Evolutionary conservation across 2,329 filamentous ascomycete genomes (phyloP).

Genomic region (Trichoderma koningiopsis): DNA sequence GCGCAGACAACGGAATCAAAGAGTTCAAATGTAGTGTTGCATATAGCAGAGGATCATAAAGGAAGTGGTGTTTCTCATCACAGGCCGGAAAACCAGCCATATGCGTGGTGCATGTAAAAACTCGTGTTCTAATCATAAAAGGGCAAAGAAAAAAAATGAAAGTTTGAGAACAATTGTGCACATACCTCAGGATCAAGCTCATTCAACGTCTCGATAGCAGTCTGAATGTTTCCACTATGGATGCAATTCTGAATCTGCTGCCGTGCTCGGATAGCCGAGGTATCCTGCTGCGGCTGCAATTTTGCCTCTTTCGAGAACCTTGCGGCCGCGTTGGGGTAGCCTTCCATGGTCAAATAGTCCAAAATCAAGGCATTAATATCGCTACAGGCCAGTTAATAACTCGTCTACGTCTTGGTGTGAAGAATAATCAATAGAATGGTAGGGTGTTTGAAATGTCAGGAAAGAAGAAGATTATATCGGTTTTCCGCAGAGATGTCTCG

Average conservation of each 20-base stretch:
- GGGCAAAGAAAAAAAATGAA: neutral
- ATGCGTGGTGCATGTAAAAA: conserved; percentile 99
- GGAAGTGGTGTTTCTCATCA: conserved; percentile 84
- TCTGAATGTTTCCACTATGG: conserved; percentile 80
- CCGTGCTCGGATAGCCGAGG: conserved; percentile 72
- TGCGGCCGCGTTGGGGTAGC: conserved; percentile 87
- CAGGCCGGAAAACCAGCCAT: conserved; percentile 70
- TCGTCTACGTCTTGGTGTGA: conserved; percentile 3
- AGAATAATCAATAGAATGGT: neutral
- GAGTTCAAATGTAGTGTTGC: neutral
- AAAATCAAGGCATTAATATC: conserved; percentile 95
- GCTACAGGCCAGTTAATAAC: conserved; percentile 53
- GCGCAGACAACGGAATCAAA: neutral
- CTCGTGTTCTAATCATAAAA: conserved; percentile 82
- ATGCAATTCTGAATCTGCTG: conserved; percentile 85
- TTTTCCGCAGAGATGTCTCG: conserved; percentile 92
- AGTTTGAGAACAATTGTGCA: conserved; percentile 47
- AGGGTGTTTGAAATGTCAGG: conserved; percentile 40
- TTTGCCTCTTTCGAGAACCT: conserved; percentile 96
- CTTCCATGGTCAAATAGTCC: conserved; percentile 95
- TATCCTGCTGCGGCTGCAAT: conserved; percentile 71
- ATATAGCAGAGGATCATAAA: conserved; percentile 38
- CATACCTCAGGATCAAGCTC: conserved; percentile 89
- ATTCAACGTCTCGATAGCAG: conserved; percentile 84
- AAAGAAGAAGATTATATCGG: conserved; percentile 64